Evolutionary conservation across 2,329 filamentous ascomycete genomes (phyloP).

Genomic region (Sclerotinia glacialis): DNA sequence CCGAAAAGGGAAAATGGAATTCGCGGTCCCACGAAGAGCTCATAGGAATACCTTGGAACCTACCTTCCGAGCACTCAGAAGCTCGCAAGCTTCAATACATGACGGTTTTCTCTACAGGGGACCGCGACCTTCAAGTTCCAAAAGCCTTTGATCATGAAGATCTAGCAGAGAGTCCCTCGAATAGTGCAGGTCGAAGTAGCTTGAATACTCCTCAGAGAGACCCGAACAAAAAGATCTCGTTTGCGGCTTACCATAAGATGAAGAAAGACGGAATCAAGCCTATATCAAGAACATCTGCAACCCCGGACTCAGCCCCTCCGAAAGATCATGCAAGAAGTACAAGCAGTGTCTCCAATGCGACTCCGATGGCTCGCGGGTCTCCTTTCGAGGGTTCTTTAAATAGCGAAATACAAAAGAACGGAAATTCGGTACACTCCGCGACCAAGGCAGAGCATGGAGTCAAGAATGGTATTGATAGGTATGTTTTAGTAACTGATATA

Average conservation of each 20-base stretch:
- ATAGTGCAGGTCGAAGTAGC: slow-evolving; percentile 33
- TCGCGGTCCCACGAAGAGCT: slow-evolving; percentile 24
- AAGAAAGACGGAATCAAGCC: slow-evolving; percentile 36
- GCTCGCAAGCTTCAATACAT: slow-evolving; percentile 38
- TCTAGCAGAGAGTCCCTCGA: slow-evolving; percentile 29
- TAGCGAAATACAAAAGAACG: slow-evolving; percentile 30
- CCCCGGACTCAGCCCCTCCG: slow-evolving; percentile 24
- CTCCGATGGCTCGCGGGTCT: slow-evolving; percentile 31
- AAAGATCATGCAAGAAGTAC: slow-evolving; percentile 27
- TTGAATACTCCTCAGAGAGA: slow-evolving; percentile 36
- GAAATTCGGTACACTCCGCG: slow-evolving; percentile 20
- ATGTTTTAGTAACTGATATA: neutral
- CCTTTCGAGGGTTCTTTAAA: slow-evolving; percentile 29
- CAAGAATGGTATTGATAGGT: slow-evolving; percentile 23
- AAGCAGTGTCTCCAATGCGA: slow-evolving; percentile 27
- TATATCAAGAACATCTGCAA: slow-evolving; percentile 25
- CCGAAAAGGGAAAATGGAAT: slow-evolving; percentile 1
- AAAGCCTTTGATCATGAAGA: slow-evolving; percentile 36
- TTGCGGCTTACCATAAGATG: slow-evolving; percentile 39
- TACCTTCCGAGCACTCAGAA: slow-evolving; percentile 37
- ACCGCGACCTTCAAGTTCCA: slow-evolving; percentile 33
- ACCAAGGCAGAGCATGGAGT: slow-evolving; percentile 15
- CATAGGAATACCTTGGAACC: slow-evolving; percentile 29
- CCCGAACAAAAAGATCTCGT: slow-evolving; percentile 36
- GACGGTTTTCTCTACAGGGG: slow-evolving; percentile 34